Conservation (phyloP, 495 filamentous ascomycete genomes). For the Hypoxylon subgilvum region DNA sequence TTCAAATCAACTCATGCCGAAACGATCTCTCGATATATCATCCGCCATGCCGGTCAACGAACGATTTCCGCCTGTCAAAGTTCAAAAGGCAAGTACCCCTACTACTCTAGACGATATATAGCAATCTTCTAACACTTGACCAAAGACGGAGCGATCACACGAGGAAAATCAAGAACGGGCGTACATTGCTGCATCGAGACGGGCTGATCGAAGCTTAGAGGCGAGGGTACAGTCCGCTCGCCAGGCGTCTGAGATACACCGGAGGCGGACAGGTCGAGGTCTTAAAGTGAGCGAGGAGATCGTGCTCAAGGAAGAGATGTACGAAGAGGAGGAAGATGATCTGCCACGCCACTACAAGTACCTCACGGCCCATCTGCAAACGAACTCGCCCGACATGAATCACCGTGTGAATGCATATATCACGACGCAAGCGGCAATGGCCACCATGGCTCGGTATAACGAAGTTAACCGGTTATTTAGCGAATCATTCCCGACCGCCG, state of each 20-base stretch:
- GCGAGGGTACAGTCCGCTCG: conserved; percentile 88
- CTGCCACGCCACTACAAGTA: conserved; percentile 58
- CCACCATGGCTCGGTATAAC: conserved; percentile 56
- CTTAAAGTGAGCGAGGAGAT: conserved; percentile 86
- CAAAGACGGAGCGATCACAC: conserved; percentile 71
- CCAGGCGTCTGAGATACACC: conserved; percentile 87
- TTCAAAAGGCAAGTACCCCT: conserved; percentile 35
- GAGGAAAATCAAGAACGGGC: conserved; percentile 95
- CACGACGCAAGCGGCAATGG: conserved; percentile 63
- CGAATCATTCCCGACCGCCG: conserved; percentile 48
- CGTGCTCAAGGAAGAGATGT: conserved; percentile 94
- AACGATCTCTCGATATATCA: conserved; percentile 30
- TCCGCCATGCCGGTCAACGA: conserved; percentile 23
- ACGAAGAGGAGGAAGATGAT: conserved; percentile 90
- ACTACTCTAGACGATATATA: background rate
- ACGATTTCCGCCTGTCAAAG: conserved; percentile 30
- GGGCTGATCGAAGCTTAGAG: conserved; percentile 87
- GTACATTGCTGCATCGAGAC: conserved; percentile 92
- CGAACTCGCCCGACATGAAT: conserved; percentile 62
- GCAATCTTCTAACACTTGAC: conserved; percentile 8
- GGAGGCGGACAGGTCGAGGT: conserved; percentile 81
- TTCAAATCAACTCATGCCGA: conserved; percentile 30
- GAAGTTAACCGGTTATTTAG: conserved; percentile 57
- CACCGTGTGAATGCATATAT: conserved; percentile 63
- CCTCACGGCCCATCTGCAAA: conserved; percentile 61